A percentile compares a stretch with the other conserved stretches of the same genome.
phyloP scores from a whole-genome alignment of 768 basidiomycete genomes.

The Leccinum ochraceum region DNA sequence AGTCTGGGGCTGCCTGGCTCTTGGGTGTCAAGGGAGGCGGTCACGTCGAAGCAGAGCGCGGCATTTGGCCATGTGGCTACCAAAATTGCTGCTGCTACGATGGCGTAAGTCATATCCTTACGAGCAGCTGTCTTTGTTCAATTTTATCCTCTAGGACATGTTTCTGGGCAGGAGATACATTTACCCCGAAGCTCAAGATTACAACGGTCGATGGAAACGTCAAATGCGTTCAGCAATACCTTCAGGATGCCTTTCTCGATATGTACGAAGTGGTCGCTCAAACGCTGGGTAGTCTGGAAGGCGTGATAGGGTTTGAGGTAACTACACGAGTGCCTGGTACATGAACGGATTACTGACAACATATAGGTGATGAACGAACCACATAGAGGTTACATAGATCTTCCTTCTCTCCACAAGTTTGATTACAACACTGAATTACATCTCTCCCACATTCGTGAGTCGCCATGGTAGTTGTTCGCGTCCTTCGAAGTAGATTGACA shows the following conservation, averaged over 20 bases:
- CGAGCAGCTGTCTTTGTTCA: background rate
- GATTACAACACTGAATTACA: slow-evolving; percentile 97
- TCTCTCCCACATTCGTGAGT: slow-evolving; percentile 73
- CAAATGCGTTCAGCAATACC: slow-evolving; percentile 73
- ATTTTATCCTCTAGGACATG: slow-evolving; percentile 57
- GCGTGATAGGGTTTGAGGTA: slow-evolving; percentile 90
- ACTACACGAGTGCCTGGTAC: slow-evolving; percentile 7
- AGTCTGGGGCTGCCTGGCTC: slow-evolving; percentile 86
- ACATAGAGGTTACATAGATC: slow-evolving; percentile 87
- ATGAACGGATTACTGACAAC: slow-evolving; percentile 4
- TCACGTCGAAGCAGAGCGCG: slow-evolving; percentile 73
- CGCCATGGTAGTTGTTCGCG: background rate
- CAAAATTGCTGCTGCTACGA: slow-evolving; percentile 93
- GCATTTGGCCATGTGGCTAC: slow-evolving; percentile 93
- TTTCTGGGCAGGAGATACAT: slow-evolving; percentile 91
- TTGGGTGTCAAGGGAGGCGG: slow-evolving; percentile 77
- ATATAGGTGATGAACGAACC: slow-evolving; percentile 90
- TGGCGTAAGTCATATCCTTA: slow-evolving; percentile 61
- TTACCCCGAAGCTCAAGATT: slow-evolving; percentile 72
- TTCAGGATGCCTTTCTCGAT: slow-evolving; percentile 80
- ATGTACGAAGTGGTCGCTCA: slow-evolving; percentile 72
- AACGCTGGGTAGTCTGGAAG: slow-evolving; percentile 70
- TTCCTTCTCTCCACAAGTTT: slow-evolving; percentile 80
- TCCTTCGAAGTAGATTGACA: background rate
- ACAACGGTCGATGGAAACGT: slow-evolving; percentile 47